Base-by-base conservation (phyloP, 2,329 filamentous ascomycete genomes). In the Cladosporium sp. region DNA sequence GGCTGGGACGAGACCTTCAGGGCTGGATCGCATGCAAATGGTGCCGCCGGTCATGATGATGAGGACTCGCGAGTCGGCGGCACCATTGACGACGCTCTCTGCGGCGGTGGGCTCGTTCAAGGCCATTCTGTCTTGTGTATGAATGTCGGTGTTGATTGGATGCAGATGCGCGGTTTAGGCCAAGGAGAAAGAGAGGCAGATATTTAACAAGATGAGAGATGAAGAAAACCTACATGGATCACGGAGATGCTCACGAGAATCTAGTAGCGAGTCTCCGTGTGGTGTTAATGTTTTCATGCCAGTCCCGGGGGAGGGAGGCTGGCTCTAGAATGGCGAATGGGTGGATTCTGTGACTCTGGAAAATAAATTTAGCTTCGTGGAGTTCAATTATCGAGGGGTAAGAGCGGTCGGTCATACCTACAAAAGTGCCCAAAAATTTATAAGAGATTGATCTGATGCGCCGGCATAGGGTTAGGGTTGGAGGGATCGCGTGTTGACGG, bases 41-140 rank as follows among this genome's bases (percentile, higher is more conserved):
- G 86, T 90, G 39, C 86, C 87, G 54, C 80, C 90, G 11, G 91
- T 96, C 74, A 95, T 92, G 69, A 96, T 88, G 62, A 96, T 86
- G 57, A 96, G 77, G 11, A 96, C 87, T 39, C 47, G 19, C 17
- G 47, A 50, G 24, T 50, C 47, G 15, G 41, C 41, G 24, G 40
- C 32, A 52, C 88, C 47, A 44, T 50, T 42, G 40, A 24, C 30
- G 40, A 42, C 20, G 17, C 15, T 24, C 15, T 40, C 20, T 8
- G 24, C 45, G 22, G 7, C 20, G 17, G 15, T 29, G 13, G 43
- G 34, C 24, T 32, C 45, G 15, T 47, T 20, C 3, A 34, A 17
- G 18, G 45, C 45, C 45, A 48, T 48, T 13, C 3, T 40, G 1
- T 12, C 17, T 19, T 27, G 9, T 7, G 18, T 15, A 18, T 24